These are phyloP conservation scores for Monilinia aucupariae DNA, from an alignment of 2,329 filamentous ascomycete genomes.

Conservation along the genomic window DNA sequence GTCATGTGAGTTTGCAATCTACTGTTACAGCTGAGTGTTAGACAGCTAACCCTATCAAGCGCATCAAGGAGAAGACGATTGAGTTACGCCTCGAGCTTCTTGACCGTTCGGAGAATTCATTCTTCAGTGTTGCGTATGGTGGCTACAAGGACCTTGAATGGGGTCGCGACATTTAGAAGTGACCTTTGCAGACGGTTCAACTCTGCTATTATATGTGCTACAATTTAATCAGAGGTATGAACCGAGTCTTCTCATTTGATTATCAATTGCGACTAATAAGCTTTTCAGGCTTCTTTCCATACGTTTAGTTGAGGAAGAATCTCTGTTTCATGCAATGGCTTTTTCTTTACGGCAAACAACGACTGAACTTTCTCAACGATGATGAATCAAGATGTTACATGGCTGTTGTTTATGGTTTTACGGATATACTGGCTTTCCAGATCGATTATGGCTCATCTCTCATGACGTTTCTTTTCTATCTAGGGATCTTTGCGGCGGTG, in stretches of 20 bases:
- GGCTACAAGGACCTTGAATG: constrained; percentile 14
- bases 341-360: background rate
- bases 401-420: background rate
- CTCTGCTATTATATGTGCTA: constrained; percentile 2
- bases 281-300: background rate
- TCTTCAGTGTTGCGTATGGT: constrained; percentile 15
- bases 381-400: constrained; percentile 1
- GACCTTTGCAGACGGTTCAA: background rate
- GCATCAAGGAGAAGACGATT: constrained; percentile 4
- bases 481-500: background rate
- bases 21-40: background rate
- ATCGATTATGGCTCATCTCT: background rate
- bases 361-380: constrained; percentile 5
- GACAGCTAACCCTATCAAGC: constrained; percentile 3
- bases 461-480: background rate
- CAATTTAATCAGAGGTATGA: background rate
- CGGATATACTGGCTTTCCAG: background rate
- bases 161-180: constrained; percentile 12
- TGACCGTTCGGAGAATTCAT: constrained; percentile 13
- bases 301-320: background rate
- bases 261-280: background rate
- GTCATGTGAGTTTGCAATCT: background rate
- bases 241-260: background rate
- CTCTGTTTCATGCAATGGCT: background rate
- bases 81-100: constrained; percentile 13